Evolutionary conservation across 345 rosid genomes (phyloP).

Genomic region (Cochlearia excelsa): DNA sequence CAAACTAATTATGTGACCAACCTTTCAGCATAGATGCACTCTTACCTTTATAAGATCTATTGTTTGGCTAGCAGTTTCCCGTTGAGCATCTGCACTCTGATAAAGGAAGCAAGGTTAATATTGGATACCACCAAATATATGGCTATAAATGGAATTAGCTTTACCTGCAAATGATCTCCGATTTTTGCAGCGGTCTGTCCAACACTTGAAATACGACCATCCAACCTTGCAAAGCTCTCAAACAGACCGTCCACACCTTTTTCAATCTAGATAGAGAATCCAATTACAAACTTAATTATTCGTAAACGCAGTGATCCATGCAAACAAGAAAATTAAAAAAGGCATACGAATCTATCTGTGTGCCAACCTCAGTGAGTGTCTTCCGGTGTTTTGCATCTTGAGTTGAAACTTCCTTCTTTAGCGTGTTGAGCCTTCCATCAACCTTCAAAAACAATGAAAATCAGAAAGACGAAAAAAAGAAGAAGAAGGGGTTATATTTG

Average conservation of each 20-base stretch:
- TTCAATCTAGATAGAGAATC: slow-evolving; percentile 58
- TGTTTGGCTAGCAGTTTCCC: slow-evolving; percentile 97
- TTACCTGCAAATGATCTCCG: slow-evolving; percentile 98
- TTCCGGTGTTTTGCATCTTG: slow-evolving; percentile 94
- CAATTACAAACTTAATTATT: not conserved
- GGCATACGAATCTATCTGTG: slow-evolving; percentile 13
- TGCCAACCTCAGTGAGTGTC: slow-evolving; percentile 85
- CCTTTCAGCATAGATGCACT: slow-evolving; percentile 14
- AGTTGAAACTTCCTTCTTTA: slow-evolving; percentile 86
- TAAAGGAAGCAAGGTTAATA: slow-evolving; percentile 26
- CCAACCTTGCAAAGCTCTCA: slow-evolving; percentile 87
- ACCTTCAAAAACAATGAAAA: slow-evolving; percentile 47
- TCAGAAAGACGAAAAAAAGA: slow-evolving; percentile 20
- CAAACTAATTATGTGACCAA: slow-evolving; percentile 12
- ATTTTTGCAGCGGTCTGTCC: slow-evolving; percentile 99
- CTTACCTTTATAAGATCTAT: slow-evolving; percentile 94
- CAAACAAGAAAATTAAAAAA: slow-evolving; percentile 1
- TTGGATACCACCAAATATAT: slow-evolving; percentile 11
- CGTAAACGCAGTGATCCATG: slow-evolving; percentile 11
- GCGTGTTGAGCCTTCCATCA: slow-evolving; percentile 79
- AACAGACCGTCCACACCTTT: slow-evolving; percentile 92
- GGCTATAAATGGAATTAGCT: slow-evolving; percentile 13
- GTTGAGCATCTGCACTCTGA: slow-evolving; percentile 99
- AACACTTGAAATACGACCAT: slow-evolving; percentile 92
- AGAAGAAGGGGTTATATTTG: not conserved